Base-by-base conservation (phyloP, 2,329 filamentous ascomycete species). In the Fusarium ambrosium region DNA sequence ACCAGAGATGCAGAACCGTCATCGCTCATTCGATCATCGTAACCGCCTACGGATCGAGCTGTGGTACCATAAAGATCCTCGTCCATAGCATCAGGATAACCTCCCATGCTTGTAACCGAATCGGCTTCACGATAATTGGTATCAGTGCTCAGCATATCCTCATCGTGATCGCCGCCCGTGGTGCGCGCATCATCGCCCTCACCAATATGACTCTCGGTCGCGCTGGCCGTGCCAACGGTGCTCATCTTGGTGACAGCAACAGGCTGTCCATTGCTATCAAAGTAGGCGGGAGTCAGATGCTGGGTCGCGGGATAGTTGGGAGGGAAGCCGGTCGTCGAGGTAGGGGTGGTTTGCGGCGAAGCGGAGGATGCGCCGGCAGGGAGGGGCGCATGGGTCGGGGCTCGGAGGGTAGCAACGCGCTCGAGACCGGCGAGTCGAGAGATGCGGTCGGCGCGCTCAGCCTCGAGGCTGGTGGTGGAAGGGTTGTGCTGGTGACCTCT, bases 351-450 rank as follows among this genome's bases (percentile, higher is more conserved):
- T 83, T 86, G 90, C 65, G 81, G 87, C 71, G 81, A 86, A 45
- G 86, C 81, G 45, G 87, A 84, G 16, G 83, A 82, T 36, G 81
- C 79, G 70, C 76, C 79, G 70, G 77, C 74, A 10, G 73, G 72
- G 72, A 72, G 80, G 74, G 77, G 69, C 65, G 77, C 71, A 78
- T 80, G 80, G 69, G 84, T 79, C 11, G 85, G 83, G 34, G 90
- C 87, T 71, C 94, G 92, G 51, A 93, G 88, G n/a, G 94, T 94
- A 18, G 93, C 92, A 67, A 98, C 92, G 66, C 94, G 92, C 82
- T 97, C 95, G 41, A 98, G 90, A n/a, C 96, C 96, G 14, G 95
- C 94, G 24, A 98, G 91, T 61, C 96, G 95, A 51, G 95, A 98
- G 83, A 98, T 98, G 79, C 96, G 95, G 84, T 98, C 95, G 73